Evolutionary conservation across 2,329 filamentous ascomycete genomes (phyloP), one percentile per base, ranked within the genome.

Genomic region (Cladosporium sp.): DNA sequence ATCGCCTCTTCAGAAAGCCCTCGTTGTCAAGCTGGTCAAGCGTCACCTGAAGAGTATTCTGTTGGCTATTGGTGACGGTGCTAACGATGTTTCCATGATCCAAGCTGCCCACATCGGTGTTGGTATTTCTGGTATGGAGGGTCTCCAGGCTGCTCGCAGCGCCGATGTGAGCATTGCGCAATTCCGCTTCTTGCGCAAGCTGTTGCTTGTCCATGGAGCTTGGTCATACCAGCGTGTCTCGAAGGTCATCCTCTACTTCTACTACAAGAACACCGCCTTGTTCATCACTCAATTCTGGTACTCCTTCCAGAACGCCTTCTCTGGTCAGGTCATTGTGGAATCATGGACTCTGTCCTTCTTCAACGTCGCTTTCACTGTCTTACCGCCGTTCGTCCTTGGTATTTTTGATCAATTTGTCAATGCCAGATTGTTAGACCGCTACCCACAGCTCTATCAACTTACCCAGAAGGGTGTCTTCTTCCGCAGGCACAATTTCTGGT

Each of bases 281-380:
- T 99, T 97, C 77, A 92, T 99, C 89, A 99, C 95, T 60, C 95
- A 99, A 72, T 99, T 99, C 72, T 99, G 95, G 91, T 97, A 94
- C 75, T 90, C 91, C 0, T 99, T 99, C 79, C 91, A 96, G 83
- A 99, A 99, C 73, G 90, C 90, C 64, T 99, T 97, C 75, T 97
- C 93, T 1, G 94, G 94, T 52, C 88, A 97, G 72, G 91, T 97
- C 70, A 97, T 99, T 71, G 97, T 92, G 81, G 94, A 99, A 76
- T 97, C 94, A 9, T 99, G 95, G 95, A 97, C 92, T 0, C 79
- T 99, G n/a, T 96, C 93, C 7, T 96, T 97, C 77, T 99, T 97
- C 81, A 99, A 99, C 78, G 91, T 99, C 73, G 89, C 99, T 73
- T 99, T 96, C 78, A 99, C 94, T 0, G 89, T 96, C 19, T 79